Conservation (phyloP, 2,329 filamentous ascomycete genomes). For the Incumbomyces lentus region DNA sequence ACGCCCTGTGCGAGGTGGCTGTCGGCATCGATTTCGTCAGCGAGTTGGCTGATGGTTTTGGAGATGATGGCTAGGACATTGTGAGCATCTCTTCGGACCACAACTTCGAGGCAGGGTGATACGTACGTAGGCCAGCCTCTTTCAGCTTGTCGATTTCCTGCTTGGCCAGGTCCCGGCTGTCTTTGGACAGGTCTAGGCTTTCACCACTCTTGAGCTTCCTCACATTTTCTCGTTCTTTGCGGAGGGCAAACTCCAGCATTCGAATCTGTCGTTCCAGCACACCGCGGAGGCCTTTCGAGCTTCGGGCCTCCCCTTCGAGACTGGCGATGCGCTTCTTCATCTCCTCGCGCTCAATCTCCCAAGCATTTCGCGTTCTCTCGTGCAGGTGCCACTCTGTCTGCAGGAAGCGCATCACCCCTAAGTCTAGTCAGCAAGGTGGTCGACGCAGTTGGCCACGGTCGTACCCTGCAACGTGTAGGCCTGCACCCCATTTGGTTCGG, state of each 20-base stretch:
- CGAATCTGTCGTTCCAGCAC: slow-evolving; percentile 81
- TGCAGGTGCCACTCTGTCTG: slow-evolving; percentile 99
- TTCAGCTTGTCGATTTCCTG: slow-evolving; percentile 36
- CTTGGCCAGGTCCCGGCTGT: slow-evolving; percentile 36
- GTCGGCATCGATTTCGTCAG: slow-evolving; percentile 33
- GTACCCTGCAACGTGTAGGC: slow-evolving; percentile 22
- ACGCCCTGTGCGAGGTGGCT: slow-evolving; percentile 38
- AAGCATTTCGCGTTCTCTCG: slow-evolving; percentile 92
- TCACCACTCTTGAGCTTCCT: slow-evolving; percentile 43
- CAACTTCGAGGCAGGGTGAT: background rate
- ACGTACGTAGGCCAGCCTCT: slow-evolving; percentile 29
- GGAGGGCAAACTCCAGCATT: slow-evolving; percentile 79
- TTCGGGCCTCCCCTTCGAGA: slow-evolving; percentile 78
- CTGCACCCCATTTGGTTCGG: slow-evolving; percentile 19
- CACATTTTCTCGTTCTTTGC: slow-evolving; percentile 65
- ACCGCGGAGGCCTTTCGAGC: slow-evolving; percentile 79
- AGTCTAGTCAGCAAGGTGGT: background rate
- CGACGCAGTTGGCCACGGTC: background rate
- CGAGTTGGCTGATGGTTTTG: slow-evolving; percentile 35
- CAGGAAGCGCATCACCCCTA: slow-evolving; percentile 97
- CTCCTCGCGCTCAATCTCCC: slow-evolving; percentile 98
- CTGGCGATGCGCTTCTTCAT: slow-evolving; percentile 97
- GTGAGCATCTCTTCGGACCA: slow-evolving; percentile 1
- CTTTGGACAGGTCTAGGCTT: slow-evolving; percentile 39
- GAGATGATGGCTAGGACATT: slow-evolving; percentile 9